Evolutionary conservation across 495 filamentous ascomycete species (phyloP), one percentile per base, ranked within the genome.

Genomic region (Emericellopsis terricola): DNA sequence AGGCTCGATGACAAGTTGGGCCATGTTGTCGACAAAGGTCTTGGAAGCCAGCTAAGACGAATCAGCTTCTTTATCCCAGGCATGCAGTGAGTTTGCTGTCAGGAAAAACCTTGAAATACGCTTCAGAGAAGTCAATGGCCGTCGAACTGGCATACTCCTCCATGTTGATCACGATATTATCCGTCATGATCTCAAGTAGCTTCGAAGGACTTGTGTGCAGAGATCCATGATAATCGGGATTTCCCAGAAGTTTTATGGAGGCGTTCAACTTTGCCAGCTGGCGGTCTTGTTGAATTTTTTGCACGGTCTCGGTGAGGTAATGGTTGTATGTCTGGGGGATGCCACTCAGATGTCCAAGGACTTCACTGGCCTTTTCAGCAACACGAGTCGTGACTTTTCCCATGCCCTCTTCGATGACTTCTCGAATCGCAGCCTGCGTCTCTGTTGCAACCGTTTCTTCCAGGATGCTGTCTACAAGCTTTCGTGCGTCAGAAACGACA

Each of bases 291-390:
- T 48, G 54, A 15, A 55, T 51, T 18, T 53, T 47, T 40, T 67
- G 60, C 1, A 69, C 46, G 6, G 36, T 60, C 13, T 73, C 61
- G 0, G 60, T 60, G 30, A 65, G 64, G 18, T 67, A 58, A 29
- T 69, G 62, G 44, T 72, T 71, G 41, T 73, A 73, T 0, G 68
- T 73, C 0, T 59, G 60, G 30, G 64, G 58, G 0, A 44, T 41
- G 1, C 37, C 41, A 4, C 48, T 33, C 26, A 64, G 55, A 1
- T 47, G 54, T 1, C 15, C 34, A 1, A 65, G 30, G 10, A 68
- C 32, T 19, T 57, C 51, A 3, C 30, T 31, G 4, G 50, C 38
- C 39, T 60, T 63, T 3, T 28, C 29, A 4, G 28, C 32, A 15
- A 60, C 41, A 1, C 38, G 15, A 1, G 31, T 10, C 15, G 47